Percentiles rank a stretch among this genome's conserved stretches.
Conservation (phyloP, 495 filamentous ascomycete species). For the Cercophora samala region DNA sequence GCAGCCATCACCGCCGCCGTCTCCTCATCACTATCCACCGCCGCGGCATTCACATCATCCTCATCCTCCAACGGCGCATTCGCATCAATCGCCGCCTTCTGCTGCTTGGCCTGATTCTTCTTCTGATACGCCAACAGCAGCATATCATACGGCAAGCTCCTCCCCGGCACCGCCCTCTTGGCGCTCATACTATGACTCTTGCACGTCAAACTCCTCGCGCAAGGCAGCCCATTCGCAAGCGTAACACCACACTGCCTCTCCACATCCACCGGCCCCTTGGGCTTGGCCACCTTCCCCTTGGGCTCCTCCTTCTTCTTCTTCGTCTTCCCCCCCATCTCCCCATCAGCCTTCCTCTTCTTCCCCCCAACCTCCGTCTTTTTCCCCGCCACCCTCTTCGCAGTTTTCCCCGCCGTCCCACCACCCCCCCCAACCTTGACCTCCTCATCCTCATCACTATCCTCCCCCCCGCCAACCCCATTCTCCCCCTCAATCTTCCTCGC, state of each 20-base stretch:
- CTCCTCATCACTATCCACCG: slow-evolving; percentile 92
- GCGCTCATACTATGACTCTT: slow-evolving; percentile 97
- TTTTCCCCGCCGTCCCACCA: slow-evolving; percentile 45
- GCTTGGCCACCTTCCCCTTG: slow-evolving; percentile 81
- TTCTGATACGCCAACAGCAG: slow-evolving; percentile 92
- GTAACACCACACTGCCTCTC: slow-evolving; percentile 95
- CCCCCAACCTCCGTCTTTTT: slow-evolving; percentile 56
- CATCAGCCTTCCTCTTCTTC: slow-evolving; percentile 93
- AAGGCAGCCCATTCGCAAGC: slow-evolving; percentile 76
- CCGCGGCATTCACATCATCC: slow-evolving; percentile 63
- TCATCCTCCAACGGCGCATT: slow-evolving; percentile 90
- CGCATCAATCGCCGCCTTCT: slow-evolving; percentile 91
- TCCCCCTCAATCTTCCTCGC: slow-evolving; percentile 55
- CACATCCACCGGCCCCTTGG: slow-evolving; percentile 93
- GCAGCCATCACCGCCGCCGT: slow-evolving; percentile 82
- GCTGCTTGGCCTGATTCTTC: slow-evolving; percentile 97
- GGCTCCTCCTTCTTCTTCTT: slow-evolving; percentile 98
- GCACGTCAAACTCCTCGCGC: slow-evolving; percentile 88
- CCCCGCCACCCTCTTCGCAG: slow-evolving; percentile 67
- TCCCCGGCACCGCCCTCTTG: slow-evolving; percentile 84
- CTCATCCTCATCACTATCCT: slow-evolving; percentile 63
- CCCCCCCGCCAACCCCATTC: slow-evolving; percentile 61
- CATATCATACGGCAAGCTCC: slow-evolving; percentile 92
- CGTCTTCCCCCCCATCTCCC: slow-evolving; percentile 66
- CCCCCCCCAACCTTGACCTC: slow-evolving; percentile 33